phyloP scores from a whole-genome alignment of 495 filamentous ascomycete species.

The Penicillium tannophilum region DNA sequence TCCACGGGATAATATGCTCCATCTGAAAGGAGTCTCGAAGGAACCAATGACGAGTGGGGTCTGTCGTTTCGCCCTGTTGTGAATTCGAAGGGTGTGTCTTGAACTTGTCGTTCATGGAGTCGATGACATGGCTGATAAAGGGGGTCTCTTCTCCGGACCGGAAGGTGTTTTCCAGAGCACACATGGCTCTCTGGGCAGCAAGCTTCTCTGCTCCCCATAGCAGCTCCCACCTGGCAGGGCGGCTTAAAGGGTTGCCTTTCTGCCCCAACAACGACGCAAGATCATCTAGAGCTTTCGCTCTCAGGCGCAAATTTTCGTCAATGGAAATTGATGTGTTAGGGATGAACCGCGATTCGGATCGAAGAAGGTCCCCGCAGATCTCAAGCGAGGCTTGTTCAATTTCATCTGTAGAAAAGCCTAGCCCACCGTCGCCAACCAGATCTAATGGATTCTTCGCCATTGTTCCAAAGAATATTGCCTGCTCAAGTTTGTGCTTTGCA shows the following conservation, averaged over 20 bases:
- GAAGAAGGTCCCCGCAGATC: constrained; percentile 81
- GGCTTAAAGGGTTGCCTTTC: constrained; percentile 58
- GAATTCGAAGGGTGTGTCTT: constrained; percentile 55
- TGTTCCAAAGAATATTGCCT: constrained; percentile 88
- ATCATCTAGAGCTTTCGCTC: constrained; percentile 68
- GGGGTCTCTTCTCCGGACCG: constrained; percentile 48
- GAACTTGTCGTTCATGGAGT: constrained; percentile 67
- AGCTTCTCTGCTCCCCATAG: constrained; percentile 92
- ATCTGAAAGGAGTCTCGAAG: constrained; percentile 72
- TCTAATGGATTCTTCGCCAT: constrained; percentile 79
- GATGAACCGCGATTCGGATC: constrained; percentile 71
- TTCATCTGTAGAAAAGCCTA: constrained; percentile 65
- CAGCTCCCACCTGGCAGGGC: constrained; percentile 71
- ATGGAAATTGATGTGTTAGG: constrained; percentile 69
- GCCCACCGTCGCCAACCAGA: constrained; percentile 64
- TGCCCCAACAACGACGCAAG: constrained; percentile 67
- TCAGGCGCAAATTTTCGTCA: constrained; percentile 73
- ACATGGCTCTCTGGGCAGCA: constrained; percentile 78
- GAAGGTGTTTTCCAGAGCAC: constrained; percentile 70
- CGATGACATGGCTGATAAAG: constrained; percentile 69
- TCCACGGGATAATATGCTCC: constrained; percentile 75
- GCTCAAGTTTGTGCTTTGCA: constrained; percentile 85
- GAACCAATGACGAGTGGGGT: constrained; percentile 80
- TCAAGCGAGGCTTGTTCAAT: constrained; percentile 75
- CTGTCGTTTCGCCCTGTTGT: constrained; percentile 59